Base-by-base conservation (phyloP, 768 basidiomycete species). In the Cystobasidiopsis lactophilus region DNA sequence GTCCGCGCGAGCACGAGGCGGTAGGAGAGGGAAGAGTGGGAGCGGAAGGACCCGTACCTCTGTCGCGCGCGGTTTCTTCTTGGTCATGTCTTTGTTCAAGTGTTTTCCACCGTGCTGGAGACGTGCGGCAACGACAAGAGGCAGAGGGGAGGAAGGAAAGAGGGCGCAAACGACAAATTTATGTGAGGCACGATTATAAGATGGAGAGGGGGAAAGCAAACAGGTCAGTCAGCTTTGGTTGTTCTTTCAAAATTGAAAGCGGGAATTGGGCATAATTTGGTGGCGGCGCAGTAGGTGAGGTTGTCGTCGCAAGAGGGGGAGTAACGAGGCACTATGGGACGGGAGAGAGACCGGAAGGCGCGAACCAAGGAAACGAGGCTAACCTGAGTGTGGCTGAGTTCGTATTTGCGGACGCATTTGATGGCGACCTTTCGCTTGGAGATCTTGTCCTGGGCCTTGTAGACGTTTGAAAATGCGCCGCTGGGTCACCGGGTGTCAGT, bases 391-490 rank as follows among this genome's bases (percentile, higher is more conserved):
- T 82, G 75, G 64, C 81, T 89, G 50, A 93, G 71, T 64, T 93
- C 88, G 62, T 74, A 85, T 66, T 91, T 93, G 59, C 88, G 82
- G 54, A 93, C 88, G 40, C 86, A 81, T 66, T 93, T 93, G 71
- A 93, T 85, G 81, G 65, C 40, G 30, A 64, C 56, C 52, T 60
- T 58, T 40, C 88, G 80, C 66, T 78, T 80, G 62, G 74, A 39
- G 78, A 78, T 11, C 78, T 79, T 35, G 72, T 69, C 45, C 76
- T 72, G 65, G 14, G 86, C 91, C 65, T 83, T 84, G 74, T 91
- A 98, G 9, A 98, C 91, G 64, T 93, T 85, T n/a, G 89, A 95
- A 66, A 98, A 98, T 40, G 91, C 91, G 55, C 91, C 91, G 62
- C 56, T 57, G 43, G 24, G 24, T 21, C 19, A 41, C 14, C 5